Evolutionary conservation across 352 stramenopile genomes (phyloP).

Genomic region (Thraustotheca clavata): DNA sequence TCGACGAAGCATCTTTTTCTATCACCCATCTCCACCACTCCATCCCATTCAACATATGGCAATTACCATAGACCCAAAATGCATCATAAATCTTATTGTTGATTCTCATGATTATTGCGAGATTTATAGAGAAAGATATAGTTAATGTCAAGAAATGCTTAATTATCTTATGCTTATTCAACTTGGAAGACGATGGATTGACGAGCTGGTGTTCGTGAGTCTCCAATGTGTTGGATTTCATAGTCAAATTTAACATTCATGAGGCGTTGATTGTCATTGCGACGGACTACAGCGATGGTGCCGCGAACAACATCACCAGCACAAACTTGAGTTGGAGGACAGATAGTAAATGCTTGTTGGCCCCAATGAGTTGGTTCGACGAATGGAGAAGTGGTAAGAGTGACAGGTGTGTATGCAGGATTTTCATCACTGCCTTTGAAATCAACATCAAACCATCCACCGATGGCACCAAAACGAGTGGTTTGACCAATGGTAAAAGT

Average conservation of each 20-base stretch:
- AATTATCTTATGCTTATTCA: slow-evolving; percentile 38
- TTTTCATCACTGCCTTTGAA: slow-evolving; percentile 89
- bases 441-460: slow-evolving; percentile 99
- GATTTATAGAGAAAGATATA: no score
- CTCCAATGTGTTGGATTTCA: slow-evolving; percentile 52
- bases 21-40: no score
- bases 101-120: no score
- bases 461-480: slow-evolving; percentile 89
- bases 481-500: slow-evolving; percentile 81
- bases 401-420: slow-evolving; percentile 67
- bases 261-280: slow-evolving; percentile 78
- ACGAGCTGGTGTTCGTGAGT: slow-evolving; percentile 34
- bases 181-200: slow-evolving; percentile 70
- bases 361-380: slow-evolving; percentile 85
- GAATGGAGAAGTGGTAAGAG: slow-evolving; percentile 86
- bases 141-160: no score
- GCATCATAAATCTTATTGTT: no score
- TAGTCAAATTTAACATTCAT: slow-evolving; percentile 87
- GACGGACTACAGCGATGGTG: slow-evolving; percentile 61
- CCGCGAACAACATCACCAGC: slow-evolving; percentile 67
- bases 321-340: slow-evolving; percentile 74
- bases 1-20: no score
- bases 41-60: no score
- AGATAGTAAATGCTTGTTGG: slow-evolving; percentile 80
- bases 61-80: no score